Evolutionary conservation across 2,329 filamentous ascomycete species (phyloP).

Genomic region (Aspergillus hortae): DNA sequence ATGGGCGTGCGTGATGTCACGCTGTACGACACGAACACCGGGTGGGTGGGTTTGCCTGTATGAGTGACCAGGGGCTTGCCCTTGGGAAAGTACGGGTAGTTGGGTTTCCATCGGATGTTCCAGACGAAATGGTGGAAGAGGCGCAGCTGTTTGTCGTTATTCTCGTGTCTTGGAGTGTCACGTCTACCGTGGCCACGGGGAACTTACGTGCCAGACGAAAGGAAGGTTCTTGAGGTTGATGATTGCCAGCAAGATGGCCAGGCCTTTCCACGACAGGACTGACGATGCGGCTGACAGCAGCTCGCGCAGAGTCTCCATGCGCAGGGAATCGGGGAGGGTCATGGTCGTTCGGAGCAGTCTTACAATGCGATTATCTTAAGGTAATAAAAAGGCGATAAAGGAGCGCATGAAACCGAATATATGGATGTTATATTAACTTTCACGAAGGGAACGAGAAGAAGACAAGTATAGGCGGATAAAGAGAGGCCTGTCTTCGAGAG

Average conservation of each 20-base stretch:
- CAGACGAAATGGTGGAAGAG: constrained; percentile 56
- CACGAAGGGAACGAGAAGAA: not conserved
- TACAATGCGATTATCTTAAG: not conserved
- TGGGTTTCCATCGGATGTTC: constrained; percentile 52
- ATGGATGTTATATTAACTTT: not conserved
- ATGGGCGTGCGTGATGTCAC: constrained; percentile 64
- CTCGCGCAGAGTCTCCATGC: constrained; percentile 21
- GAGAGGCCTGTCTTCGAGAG: too few relatives aligned
- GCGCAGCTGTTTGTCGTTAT: constrained; percentile 46
- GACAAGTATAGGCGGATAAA: too few relatives aligned
- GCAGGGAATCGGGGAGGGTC: constrained; percentile 6
- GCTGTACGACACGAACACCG: constrained; percentile 70
- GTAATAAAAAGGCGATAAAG: not conserved
- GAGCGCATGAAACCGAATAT: not conserved
- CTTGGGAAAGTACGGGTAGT: constrained; percentile 44
- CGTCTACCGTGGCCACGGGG: too few relatives aligned
- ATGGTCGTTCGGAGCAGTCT: constrained; percentile 3
- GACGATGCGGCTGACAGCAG: constrained; percentile 17
- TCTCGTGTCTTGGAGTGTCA: not conserved
- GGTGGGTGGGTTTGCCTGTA: constrained; percentile 44
- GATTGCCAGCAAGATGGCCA: constrained; percentile 35
- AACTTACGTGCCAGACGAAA: constrained; percentile 39
- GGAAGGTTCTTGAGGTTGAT: constrained; percentile 38
- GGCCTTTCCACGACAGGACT: constrained; percentile 31
- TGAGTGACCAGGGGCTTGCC: constrained; percentile 32